phyloP scores from a whole-genome alignment of 148 eudicot genomes.

The Rhododendron griersonianum region DNA sequence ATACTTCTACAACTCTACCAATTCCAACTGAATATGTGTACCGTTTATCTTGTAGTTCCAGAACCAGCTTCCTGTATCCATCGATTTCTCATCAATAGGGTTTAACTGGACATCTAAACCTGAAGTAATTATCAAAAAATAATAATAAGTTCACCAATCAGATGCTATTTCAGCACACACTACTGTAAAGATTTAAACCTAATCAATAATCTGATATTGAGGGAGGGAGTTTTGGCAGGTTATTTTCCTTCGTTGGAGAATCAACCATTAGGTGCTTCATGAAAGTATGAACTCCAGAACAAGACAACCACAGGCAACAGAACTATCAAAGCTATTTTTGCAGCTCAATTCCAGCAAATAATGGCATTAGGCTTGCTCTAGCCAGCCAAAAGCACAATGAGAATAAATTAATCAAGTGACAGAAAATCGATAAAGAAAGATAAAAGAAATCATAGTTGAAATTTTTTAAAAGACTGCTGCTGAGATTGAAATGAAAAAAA shows the following conservation, averaged over 20 bases:
- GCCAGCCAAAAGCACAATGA: not conserved
- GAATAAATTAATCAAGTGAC: not conserved
- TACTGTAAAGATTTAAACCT: not conserved
- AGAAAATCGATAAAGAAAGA: not conserved
- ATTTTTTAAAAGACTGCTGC: not conserved
- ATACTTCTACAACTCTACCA: conserved; percentile 53
- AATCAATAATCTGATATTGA: not conserved
- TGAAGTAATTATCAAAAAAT: conserved; percentile 24
- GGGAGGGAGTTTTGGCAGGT: not conserved
- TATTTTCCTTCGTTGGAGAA: not conserved
- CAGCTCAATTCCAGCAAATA: not conserved
- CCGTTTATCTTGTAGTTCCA: conserved; percentile 78
- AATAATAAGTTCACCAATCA: not conserved
- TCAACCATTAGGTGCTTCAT: not conserved
- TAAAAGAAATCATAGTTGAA: not conserved
- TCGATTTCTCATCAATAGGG: conserved; percentile 50
- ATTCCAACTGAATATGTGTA: conserved; percentile 61
- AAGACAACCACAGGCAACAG: not conserved
- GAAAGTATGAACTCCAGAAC: not conserved
- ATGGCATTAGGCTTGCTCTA: not conserved
- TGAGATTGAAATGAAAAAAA: not conserved
- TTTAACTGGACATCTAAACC: conserved; percentile 58
- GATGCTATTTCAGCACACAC: conserved; percentile 6
- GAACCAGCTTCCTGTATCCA: conserved; percentile 85
- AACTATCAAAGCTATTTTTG: not conserved